Conservation (phyloP, 2,329 filamentous ascomycete genomes). For the Apiospora arundinis region DNA sequence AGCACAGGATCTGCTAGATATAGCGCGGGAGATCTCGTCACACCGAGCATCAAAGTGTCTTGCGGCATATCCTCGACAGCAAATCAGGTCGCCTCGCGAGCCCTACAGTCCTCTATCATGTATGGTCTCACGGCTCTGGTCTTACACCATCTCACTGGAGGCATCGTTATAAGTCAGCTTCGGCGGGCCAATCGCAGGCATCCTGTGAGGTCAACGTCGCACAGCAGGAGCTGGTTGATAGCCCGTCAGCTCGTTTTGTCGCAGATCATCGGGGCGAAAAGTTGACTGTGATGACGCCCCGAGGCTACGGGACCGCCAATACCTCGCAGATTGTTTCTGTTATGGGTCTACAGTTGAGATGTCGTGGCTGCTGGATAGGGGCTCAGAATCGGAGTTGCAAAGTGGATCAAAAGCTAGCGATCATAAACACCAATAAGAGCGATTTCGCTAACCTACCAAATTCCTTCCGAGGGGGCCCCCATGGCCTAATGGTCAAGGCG, state of each 20-base stretch:
- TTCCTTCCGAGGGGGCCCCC: neutral
- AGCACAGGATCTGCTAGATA: neutral
- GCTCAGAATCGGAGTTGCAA: neutral
- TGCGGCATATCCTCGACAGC: too few species aligned
- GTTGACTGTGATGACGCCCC: neutral
- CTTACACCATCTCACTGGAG: too few species aligned
- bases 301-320: too few species aligned
- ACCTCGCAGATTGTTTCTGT: too few species aligned
- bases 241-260: neutral
- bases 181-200: neutral
- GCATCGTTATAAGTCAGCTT: neutral
- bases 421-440: neutral
- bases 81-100: too few species aligned
- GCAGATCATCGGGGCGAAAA: neutral
- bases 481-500: conserved; percentile 4
- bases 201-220: neutral
- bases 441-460: too few species aligned
- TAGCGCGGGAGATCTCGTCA: neutral
- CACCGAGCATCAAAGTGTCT: neutral
- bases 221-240: neutral
- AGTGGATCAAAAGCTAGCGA: neutral
- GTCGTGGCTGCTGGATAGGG: neutral
- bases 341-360: too few species aligned
- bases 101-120: too few species aligned
- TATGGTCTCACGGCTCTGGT: too few species aligned